phyloP scores from a whole-genome alignment of 176 grass and related monocot genomes.

The Triticum turgidum region DNA sequence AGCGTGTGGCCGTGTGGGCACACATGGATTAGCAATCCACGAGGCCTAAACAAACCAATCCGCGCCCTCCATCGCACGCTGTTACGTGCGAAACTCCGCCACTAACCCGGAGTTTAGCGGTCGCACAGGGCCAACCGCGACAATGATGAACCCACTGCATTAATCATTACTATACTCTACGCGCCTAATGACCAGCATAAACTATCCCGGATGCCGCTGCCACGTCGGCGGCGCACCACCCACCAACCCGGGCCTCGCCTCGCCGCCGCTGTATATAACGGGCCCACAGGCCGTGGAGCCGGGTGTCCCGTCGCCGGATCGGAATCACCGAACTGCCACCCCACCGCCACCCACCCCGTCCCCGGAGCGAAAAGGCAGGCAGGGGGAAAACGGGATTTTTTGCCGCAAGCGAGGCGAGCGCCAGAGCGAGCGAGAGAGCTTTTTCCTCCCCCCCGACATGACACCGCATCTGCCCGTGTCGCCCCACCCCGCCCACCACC shows the following conservation, averaged over 20 bases:
- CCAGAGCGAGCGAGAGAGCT: neutral
- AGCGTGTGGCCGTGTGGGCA: neutral
- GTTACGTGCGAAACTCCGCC: neutral
- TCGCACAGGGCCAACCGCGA: neutral
- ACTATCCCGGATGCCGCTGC: neutral
- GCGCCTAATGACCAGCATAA: conserved; percentile 33
- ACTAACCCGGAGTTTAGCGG: neutral
- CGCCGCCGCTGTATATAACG: conserved; percentile 25
- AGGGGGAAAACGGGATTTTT: conserved; percentile 9
- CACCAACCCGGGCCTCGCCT: conserved; percentile 21
- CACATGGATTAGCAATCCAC: neutral
- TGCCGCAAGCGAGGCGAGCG: conserved; percentile 18
- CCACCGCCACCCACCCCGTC: neutral
- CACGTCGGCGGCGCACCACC: conserved; percentile 6
- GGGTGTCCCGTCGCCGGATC: neutral
- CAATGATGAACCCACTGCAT: conserved; percentile 28
- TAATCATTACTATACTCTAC: conserved; percentile 23
- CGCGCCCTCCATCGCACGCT: neutral
- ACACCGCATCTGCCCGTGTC: conserved; percentile 49
- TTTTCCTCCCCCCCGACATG: conserved; percentile 29
- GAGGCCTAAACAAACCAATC: neutral
- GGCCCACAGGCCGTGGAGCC: neutral
- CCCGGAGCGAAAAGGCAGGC: neutral
- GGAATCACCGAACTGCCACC: conserved; percentile 25
- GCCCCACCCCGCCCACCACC: conserved; percentile 18